Evolutionary conservation across 2,329 filamentous ascomycete species (phyloP), one percentile per base, ranked within the genome.

Genomic region (Paraconiothyrium brasiliense): DNA sequence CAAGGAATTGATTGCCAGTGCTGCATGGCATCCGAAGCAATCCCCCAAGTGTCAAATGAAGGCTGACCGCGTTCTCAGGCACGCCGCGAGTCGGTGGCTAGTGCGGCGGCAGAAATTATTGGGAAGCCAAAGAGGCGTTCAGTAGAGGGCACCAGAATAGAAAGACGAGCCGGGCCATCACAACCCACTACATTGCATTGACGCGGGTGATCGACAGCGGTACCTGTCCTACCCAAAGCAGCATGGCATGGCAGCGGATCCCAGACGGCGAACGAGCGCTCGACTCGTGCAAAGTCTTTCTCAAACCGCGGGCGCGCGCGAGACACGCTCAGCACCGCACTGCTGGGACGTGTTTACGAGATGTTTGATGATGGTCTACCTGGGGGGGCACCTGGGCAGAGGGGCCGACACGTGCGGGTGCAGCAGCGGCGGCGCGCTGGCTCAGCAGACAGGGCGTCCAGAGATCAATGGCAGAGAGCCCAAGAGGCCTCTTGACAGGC

Each of bases 21-120:
- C 64, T 74, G 70, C 69, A 62, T 37, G 35, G 66, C 52, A 39
- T 55, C 52, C 39, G 43, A 61, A 58, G 63, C 43, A 58, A 59
- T 41, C 69, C 67, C 67, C 74, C 69, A 71, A 67, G 62, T 67
- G 57, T 69, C 69, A 72, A 71, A 70, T 67, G 46, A 37, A 44
- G 68, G 62, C 63, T 41, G 70, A 58, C 34, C 62, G 68, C 58
- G 66, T 61, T 67, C 65, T 64, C 47, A 35, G 11, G 63, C 57
- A 54, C 54, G 49, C 56, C 64, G 67, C 60, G 60, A 66, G 50
- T 60, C 48, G 58, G 22, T 49, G 47, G 49, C 69, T 74, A 73
- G 69, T 62, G 65, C 66, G 67, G 68, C 70, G 67, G 64, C 57
- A 63, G 65, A 61, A 64, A 67, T 61, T 59, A 72, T 71, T 67